Evolutionary conservation across 352 stramenopile genomes (phyloP).

Genomic region (Pythium apleroticum): DNA sequence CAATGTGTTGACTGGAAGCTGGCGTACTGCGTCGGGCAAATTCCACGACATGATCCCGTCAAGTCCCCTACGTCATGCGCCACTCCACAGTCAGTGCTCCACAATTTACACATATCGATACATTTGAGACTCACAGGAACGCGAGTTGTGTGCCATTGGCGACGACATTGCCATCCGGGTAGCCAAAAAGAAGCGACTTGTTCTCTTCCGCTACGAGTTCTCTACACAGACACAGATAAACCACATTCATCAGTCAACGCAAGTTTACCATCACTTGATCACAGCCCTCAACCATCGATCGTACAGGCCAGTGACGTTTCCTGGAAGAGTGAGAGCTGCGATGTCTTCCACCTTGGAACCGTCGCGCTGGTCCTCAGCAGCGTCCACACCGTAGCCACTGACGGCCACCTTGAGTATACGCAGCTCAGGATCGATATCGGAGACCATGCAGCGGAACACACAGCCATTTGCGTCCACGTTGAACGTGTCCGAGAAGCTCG

Average conservation of each 20-base stretch:
- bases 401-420: background rate
- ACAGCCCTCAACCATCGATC: background rate
- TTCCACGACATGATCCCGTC: background rate
- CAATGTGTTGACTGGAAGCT: conserved; percentile 10
- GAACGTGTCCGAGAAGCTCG: background rate
- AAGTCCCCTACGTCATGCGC: background rate
- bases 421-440: background rate
- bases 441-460: conserved; percentile 6
- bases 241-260: background rate
- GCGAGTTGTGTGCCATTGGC: conserved; percentile 10
- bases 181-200: background rate
- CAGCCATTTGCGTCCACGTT: conserved; percentile 10
- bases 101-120: background rate
- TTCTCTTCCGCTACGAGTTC: background rate
- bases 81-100: background rate
- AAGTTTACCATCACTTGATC: background rate
- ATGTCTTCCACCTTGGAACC: conserved; percentile 6
- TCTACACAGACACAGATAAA: background rate
- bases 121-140: conserved; percentile 8
- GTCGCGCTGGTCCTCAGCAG: background rate
- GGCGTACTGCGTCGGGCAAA: background rate
- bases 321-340: conserved; percentile 9
- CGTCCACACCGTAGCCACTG: background rate
- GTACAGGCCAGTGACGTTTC: conserved; percentile 13
- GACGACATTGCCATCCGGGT: conserved; percentile 12